A percentile compares a stretch with the other conserved stretches of the same genome.
Evolutionary conservation across 106 monocot species (phyloP).

Genomic region (Iris macrosiphon): DNA sequence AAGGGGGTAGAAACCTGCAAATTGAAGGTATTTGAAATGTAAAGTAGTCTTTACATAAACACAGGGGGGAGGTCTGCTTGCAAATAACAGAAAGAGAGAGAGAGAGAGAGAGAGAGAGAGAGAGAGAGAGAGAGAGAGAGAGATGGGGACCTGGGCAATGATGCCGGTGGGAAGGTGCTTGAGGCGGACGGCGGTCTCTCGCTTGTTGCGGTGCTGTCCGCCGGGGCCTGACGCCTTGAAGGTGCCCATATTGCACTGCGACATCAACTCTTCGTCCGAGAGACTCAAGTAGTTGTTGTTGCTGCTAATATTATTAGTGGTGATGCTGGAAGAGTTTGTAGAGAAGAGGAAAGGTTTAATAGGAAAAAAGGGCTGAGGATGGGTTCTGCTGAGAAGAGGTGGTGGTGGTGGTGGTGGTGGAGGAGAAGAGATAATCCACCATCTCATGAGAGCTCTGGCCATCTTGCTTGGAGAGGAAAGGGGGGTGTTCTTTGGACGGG

Average conservation of each 20-base stretch:
- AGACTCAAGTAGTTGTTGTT: slow-evolving; percentile 35
- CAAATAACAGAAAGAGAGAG: too few relatives aligned
- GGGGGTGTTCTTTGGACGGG: too few relatives aligned
- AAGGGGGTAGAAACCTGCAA: too few relatives aligned
- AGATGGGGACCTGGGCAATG: slow-evolving; percentile 57
- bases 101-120: too few relatives aligned
- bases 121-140: background rate
- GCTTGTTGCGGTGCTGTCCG: slow-evolving; percentile 98
- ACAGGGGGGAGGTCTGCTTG: too few relatives aligned
- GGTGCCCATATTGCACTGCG: slow-evolving; percentile 85
- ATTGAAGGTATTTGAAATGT: too few relatives aligned
- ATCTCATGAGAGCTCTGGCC: background rate
- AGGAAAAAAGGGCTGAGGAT: background rate
- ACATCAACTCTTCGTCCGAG: slow-evolving; percentile 80
- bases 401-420: background rate
- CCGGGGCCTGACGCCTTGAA: slow-evolving; percentile 92
- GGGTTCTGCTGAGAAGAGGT: background rate
- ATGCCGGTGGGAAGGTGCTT: slow-evolving; percentile 85
- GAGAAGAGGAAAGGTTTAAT: slow-evolving; percentile 6
- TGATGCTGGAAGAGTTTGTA: background rate
- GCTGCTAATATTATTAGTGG: background rate
- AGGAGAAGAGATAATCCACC: background rate
- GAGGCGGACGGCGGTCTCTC: slow-evolving; percentile 88
- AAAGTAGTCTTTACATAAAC: too few relatives aligned
- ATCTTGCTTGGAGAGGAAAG: too few relatives aligned